Conservation (phyloP, 2,329 filamentous ascomycete species). For the Rachicladosporium sp. region DNA sequence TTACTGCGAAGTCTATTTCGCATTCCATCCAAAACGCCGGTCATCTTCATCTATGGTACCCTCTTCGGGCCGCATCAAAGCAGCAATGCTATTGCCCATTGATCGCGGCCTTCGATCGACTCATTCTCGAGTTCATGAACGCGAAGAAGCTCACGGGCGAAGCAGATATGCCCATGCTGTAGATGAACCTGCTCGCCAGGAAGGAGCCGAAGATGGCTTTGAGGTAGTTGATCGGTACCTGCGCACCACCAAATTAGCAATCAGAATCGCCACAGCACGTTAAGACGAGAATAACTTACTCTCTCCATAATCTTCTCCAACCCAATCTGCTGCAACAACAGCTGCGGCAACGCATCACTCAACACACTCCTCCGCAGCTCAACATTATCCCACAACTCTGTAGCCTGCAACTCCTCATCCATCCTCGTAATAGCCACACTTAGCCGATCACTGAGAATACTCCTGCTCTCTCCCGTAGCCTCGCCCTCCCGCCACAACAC, state of each 20-base stretch:
- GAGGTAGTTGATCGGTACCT: conserved; percentile 83
- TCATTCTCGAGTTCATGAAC: conserved; percentile 49
- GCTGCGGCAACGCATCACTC: conserved; percentile 69
- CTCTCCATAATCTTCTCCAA: conserved; percentile 75
- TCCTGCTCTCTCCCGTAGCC: conserved; percentile 64
- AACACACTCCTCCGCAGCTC: conserved; percentile 67
- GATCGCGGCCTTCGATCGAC: too few relatives aligned
- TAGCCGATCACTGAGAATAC: conserved; percentile 81
- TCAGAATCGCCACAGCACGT: too few relatives aligned
- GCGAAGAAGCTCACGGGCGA: conserved; percentile 98
- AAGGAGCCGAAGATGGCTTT: conserved; percentile 93
- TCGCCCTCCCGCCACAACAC: conserved; percentile 95
- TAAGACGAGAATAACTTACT: too few relatives aligned
- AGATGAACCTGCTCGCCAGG: conserved; percentile 89
- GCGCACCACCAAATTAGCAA: conserved; percentile 13
- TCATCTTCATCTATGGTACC: too few relatives aligned
- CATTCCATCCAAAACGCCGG: too few relatives aligned
- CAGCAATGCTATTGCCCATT: too few relatives aligned
- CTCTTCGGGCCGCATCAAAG: too few relatives aligned
- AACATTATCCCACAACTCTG: conserved; percentile 78
- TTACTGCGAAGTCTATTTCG: too few relatives aligned
- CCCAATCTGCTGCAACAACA: conserved; percentile 80
- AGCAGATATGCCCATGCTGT: conserved; percentile 82
- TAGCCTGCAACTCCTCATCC: conserved; percentile 90
- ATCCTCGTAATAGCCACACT: conserved; percentile 89